A percentile compares a stretch with the other conserved stretches of the same genome.
Conservation (phyloP, 139 green algal species). For the Eudorina sp. region DNA sequence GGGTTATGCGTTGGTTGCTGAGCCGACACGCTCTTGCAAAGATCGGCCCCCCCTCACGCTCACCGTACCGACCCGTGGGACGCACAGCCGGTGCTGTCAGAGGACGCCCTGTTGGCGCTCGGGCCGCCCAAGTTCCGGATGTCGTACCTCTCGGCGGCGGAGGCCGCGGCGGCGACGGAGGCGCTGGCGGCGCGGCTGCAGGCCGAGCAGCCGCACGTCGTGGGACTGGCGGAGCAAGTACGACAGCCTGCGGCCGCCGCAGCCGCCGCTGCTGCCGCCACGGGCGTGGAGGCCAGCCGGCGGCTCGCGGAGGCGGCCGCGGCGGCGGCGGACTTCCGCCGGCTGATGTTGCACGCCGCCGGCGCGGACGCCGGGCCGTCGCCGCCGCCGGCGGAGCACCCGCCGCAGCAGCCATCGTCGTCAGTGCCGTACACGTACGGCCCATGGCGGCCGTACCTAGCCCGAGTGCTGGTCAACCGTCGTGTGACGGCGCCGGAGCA, state of each 20-base stretch:
- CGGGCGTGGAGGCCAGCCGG: constrained; percentile 46
- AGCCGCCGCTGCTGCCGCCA: neutral
- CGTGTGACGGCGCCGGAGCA: constrained; percentile 80
- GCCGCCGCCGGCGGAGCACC: neutral
- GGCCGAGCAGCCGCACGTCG: constrained; percentile 20
- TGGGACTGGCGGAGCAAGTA: neutral
- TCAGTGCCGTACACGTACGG: constrained; percentile 46
- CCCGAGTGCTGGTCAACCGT: constrained; percentile 70
- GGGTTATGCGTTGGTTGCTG: too few relatives aligned
- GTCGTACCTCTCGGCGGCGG: constrained; percentile 39
- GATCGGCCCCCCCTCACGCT: neutral
- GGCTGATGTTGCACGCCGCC: neutral
- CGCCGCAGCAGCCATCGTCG: neutral
- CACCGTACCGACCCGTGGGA: neutral
- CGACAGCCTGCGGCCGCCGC: neutral
- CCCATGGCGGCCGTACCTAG: constrained; percentile 72
- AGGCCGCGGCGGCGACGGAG: neutral
- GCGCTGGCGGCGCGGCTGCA: constrained; percentile 8
- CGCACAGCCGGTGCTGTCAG: constrained; percentile 69
- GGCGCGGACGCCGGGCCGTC: constrained; percentile 6
- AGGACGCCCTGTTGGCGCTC: constrained; percentile 59
- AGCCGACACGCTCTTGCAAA: too few relatives aligned
- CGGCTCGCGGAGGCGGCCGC: neutral
- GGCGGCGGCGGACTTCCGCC: constrained; percentile 33
- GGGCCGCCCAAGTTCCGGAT: constrained; percentile 69